Evolutionary conservation across 352 stramenopile genomes (phyloP).

Genomic region (Stramenopiles sp.): DNA sequence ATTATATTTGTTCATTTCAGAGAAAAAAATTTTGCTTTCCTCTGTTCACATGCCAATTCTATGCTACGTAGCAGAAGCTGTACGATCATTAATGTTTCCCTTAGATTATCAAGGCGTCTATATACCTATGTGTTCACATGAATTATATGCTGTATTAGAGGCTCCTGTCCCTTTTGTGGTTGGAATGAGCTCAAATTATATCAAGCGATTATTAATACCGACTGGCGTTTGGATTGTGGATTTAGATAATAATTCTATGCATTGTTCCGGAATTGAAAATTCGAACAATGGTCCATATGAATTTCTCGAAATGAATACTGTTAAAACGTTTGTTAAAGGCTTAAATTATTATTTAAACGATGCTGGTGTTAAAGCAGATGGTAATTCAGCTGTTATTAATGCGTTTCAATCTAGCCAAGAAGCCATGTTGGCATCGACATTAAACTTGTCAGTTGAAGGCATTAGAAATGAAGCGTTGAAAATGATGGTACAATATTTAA

Average conservation of each 20-base stretch:
- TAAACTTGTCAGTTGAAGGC: not conserved
- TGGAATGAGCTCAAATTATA: not conserved
- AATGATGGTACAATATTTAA: not conserved
- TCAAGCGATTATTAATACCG: not conserved
- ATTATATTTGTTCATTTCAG: not conserved
- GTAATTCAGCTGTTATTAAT: not conserved
- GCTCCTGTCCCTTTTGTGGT: slow-evolving; percentile 2
- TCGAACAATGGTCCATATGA: not conserved
- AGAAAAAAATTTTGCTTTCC: not conserved
- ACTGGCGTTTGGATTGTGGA: not conserved
- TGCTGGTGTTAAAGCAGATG: slow-evolving; percentile 7
- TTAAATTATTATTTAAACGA: not conserved
- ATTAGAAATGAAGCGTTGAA: slow-evolving; percentile 9
- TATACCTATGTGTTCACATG: slow-evolving; percentile 4
- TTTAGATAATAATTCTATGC: not conserved
- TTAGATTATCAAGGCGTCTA: slow-evolving; percentile 1
- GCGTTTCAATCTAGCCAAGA: slow-evolving; percentile 8
- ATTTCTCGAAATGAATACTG: not conserved
- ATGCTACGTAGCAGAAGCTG: slow-evolving; percentile 1
- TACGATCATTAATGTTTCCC: slow-evolving; percentile 7
- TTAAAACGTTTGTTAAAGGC: not conserved
- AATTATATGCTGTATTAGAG: not conserved
- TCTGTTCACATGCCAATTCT: not conserved
- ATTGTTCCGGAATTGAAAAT: slow-evolving; percentile 1
- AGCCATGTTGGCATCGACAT: slow-evolving; percentile 5